These are phyloP conservation scores for Mycena epipterygia DNA, from an alignment of 768 basidiomycete genomes.

Conservation along the genomic window DNA sequence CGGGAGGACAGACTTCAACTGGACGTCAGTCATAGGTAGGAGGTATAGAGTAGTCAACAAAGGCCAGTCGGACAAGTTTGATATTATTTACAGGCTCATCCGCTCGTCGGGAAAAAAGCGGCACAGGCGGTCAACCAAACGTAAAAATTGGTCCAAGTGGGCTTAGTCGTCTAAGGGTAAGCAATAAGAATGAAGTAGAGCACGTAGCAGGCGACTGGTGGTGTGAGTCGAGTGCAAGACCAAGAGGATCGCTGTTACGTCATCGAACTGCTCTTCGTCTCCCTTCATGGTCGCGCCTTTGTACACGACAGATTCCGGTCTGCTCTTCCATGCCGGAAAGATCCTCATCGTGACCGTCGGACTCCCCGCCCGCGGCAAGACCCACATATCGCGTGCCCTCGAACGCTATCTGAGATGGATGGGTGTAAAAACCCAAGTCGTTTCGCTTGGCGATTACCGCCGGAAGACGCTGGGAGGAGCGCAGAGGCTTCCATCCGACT, in stretches of 20 bases:
- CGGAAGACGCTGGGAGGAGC: slow-evolving; percentile 91
- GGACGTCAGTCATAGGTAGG: too few species aligned
- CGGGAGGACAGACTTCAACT: too few species aligned
- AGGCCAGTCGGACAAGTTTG: too few species aligned
- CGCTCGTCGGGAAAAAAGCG: too few species aligned
- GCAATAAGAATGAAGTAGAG: not conserved
- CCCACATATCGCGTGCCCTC: slow-evolving; percentile 94
- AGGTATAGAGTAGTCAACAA: too few species aligned
- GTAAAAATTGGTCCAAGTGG: too few species aligned
- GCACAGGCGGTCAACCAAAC: too few species aligned
- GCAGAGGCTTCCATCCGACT: slow-evolving; percentile 90
- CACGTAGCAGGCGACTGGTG: too few species aligned
- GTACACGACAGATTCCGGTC: slow-evolving; percentile 91
- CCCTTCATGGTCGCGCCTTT: slow-evolving; percentile 89
- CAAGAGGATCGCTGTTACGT: not conserved
- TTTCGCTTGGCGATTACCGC: slow-evolving; percentile 95
- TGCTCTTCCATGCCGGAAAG: slow-evolving; percentile 94
- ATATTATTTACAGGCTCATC: too few species aligned
- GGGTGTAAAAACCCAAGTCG: slow-evolving; percentile 95
- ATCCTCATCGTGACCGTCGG: slow-evolving; percentile 95
- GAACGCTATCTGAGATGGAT: slow-evolving; percentile 99
- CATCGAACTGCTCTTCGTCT: not conserved
- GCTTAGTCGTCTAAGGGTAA: too few species aligned
- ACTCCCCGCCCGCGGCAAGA: slow-evolving; percentile 94
- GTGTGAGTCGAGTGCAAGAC: too few species aligned